Conservation (phyloP, 1,139 yeast species). For the Magnusiomyces tetraspermus region DNA sequence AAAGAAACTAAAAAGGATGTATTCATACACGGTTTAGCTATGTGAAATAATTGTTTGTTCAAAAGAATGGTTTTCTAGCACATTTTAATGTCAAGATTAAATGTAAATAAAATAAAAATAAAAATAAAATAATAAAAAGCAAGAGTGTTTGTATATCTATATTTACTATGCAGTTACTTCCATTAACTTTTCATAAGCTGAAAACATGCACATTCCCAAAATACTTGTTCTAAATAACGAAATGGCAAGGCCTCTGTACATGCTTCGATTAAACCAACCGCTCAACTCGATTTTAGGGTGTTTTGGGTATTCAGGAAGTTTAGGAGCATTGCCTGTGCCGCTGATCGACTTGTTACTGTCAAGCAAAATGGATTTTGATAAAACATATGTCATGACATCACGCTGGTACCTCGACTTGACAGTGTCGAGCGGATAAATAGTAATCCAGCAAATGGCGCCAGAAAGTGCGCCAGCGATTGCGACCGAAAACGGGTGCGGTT, state of each 20-base stretch:
- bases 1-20: not conserved
- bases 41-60: not conserved
- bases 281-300: constrained; percentile 17
- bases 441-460: constrained; percentile 64
- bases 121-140: not conserved
- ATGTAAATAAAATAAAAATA: not conserved
- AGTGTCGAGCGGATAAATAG: constrained; percentile 74
- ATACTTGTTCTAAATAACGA: constrained; percentile 61
- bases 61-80: too few relatives aligned
- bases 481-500: constrained; percentile 35
- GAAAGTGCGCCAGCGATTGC: constrained; percentile 72
- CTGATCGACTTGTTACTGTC: constrained; percentile 18
- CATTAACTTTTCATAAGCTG: constrained; percentile 52
- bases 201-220: constrained; percentile 68
- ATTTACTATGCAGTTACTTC: constrained; percentile 13
- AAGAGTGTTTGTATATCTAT: too few relatives aligned
- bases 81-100: not conserved
- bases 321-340: not conserved
- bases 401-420: constrained; percentile 65
- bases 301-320: constrained; percentile 6
- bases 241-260: constrained; percentile 72
- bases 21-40: not conserved
- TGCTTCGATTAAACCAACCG: constrained; percentile 32
- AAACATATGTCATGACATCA: constrained; percentile 53
- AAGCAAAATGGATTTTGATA: constrained; percentile 32